These are phyloP conservation scores for Metroxylon sagu DNA, from an alignment of 176 grass and related monocot species.

Conservation along the genomic window DNA sequence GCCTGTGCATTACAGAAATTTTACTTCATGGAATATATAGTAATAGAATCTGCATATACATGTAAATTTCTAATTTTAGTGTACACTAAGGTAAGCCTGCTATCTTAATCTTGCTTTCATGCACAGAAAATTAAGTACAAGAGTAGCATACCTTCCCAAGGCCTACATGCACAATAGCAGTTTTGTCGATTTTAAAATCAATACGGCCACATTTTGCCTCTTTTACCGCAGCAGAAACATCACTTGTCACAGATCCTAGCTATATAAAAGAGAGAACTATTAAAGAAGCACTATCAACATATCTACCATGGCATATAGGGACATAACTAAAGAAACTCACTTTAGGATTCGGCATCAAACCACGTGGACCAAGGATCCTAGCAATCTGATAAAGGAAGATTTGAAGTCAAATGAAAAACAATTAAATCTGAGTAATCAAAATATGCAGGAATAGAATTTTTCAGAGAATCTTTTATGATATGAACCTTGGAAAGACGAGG, in stretches of 20 bases:
- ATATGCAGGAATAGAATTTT: conserved; percentile 12
- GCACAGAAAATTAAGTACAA: too few relatives aligned
- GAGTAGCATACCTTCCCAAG: conserved; percentile 74
- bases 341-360: conserved; percentile 99
- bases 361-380: conserved; percentile 92
- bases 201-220: conserved; percentile 75
- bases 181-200: conserved; percentile 99
- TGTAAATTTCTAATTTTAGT: too few relatives aligned
- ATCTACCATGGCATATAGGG: conserved; percentile 7
- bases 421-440: background rate
- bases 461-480: background rate
- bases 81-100: too few relatives aligned
- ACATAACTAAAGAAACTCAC: conserved; percentile 32
- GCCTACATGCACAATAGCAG: conserved; percentile 94
- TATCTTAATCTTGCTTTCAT: too few relatives aligned
- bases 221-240: conserved; percentile 87
- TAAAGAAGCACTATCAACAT: conserved; percentile 18
- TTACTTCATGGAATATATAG: too few relatives aligned
- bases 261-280: conserved; percentile 26
- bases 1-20: too few relatives aligned
- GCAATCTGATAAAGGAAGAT: conserved; percentile 48
- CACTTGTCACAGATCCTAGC: conserved; percentile 91
- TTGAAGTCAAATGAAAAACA: background rate
- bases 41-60: too few relatives aligned
- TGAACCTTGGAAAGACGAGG: conserved; percentile 93